Evolutionary conservation across 2,329 filamentous ascomycete genomes (phyloP).

Genomic region (Diaporthe helianthi): DNA sequence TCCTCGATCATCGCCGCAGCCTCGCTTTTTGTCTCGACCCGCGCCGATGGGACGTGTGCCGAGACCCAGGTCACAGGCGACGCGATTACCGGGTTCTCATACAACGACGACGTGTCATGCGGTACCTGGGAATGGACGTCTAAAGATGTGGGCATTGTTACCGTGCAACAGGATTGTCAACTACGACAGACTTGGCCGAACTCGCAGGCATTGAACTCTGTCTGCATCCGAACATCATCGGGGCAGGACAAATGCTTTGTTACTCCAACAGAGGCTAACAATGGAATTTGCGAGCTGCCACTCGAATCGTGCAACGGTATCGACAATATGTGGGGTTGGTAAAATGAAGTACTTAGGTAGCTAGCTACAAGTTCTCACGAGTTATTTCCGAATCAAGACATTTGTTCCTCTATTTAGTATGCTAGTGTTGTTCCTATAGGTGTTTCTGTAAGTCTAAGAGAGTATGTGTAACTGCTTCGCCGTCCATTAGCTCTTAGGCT

Average conservation of each 20-base stretch:
- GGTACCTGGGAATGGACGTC: neutral
- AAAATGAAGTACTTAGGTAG: neutral
- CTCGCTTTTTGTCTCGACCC: neutral
- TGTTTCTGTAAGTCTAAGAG: neutral
- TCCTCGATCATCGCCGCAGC: neutral
- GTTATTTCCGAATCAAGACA: neutral
- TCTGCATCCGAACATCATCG: constrained; percentile 3
- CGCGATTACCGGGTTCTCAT: neutral
- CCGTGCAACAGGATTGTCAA: neutral
- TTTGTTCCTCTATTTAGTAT: neutral
- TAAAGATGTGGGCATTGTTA: neutral
- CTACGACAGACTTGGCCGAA: neutral
- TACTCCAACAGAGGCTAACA: neutral
- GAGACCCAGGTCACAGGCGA: neutral
- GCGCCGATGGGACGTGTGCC: neutral
- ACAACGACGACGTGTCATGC: neutral
- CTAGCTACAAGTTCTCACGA: neutral
- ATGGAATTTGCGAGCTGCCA: neutral
- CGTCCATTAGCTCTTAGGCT: too few species aligned
- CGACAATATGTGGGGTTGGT: neutral
- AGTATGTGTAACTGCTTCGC: too few species aligned
- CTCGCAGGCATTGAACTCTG: neutral
- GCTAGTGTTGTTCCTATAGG: neutral
- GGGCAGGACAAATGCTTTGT: neutral
- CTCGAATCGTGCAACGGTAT: neutral